A percentile compares a stretch with the other conserved stretches of the same genome.
phyloP scores from a whole-genome alignment of 805 yeast genomes.

The Scheffersomyces coipomensis region DNA sequence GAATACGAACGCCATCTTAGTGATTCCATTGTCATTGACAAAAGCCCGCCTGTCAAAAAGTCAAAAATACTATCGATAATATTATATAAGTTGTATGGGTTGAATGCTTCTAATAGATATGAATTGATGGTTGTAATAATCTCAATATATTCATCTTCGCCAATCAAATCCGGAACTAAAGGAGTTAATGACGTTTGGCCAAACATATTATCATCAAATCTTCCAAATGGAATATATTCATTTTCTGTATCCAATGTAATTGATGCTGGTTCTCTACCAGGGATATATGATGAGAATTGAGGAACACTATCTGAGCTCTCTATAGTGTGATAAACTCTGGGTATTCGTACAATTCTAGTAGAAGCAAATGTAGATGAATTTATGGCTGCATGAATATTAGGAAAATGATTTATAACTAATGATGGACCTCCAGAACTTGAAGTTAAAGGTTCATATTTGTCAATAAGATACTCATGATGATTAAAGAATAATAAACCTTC shows the following conservation, averaged over 20 bases:
- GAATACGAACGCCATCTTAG: constrained; percentile 16
- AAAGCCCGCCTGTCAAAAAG: constrained; percentile 36
- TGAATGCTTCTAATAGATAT: constrained; percentile 36
- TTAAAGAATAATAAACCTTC: constrained; percentile 48
- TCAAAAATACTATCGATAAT: constrained; percentile 41
- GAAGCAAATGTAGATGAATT: constrained; percentile 22
- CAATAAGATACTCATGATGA: constrained; percentile 57
- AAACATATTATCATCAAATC: constrained; percentile 40
- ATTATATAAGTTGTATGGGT: constrained; percentile 24
- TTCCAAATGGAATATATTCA: constrained; percentile 37
- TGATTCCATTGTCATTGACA: constrained; percentile 18
- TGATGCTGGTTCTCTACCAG: constrained; percentile 69
- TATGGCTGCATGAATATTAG: constrained; percentile 47
- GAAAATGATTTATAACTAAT: constrained; percentile 64
- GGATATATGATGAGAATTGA: constrained; percentile 51
- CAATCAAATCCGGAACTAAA: constrained; percentile 24
- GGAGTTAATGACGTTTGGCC: constrained; percentile 56
- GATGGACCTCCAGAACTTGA: constrained; percentile 17
- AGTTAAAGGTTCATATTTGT: background rate
- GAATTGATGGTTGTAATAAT: constrained; percentile 48
- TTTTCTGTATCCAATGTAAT: constrained; percentile 5
- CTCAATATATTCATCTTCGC: constrained; percentile 33
- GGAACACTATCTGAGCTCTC: constrained; percentile 44
- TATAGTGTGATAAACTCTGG: constrained; percentile 43
- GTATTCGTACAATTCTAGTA: constrained; percentile 66